Evolutionary conservation across 139 green algal species (phyloP).

Genomic region (Micractinium conductrix): DNA sequence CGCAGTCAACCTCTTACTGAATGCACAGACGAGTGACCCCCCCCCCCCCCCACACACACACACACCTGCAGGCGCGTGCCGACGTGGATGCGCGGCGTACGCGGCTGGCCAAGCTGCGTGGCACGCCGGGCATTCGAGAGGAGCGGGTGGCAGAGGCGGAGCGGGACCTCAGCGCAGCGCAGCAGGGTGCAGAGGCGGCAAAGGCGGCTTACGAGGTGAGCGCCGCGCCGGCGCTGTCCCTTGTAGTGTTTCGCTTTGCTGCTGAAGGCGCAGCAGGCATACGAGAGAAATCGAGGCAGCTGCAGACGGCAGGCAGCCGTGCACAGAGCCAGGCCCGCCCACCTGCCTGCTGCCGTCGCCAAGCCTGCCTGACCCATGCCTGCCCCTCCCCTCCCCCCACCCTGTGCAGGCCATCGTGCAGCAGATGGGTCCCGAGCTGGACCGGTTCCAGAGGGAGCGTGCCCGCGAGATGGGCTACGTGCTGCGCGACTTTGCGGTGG

Average conservation of each 20-base stretch:
- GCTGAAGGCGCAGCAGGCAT: no score
- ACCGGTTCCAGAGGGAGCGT: constrained; percentile 83
- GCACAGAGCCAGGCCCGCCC: background rate
- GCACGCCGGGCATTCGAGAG: constrained; percentile 73
- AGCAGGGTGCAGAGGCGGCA: constrained; percentile 58
- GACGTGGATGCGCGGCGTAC: constrained; percentile 79
- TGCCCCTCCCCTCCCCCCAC: background rate
- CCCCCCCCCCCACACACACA: no score
- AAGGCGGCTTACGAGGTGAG: constrained; percentile 61
- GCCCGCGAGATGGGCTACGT: constrained; percentile 76
- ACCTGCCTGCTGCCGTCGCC: no score
- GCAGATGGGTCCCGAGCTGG: constrained; percentile 88
- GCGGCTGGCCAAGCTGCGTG: constrained; percentile 76
- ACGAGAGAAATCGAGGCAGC: no score
- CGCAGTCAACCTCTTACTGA: no score
- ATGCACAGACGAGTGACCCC: no score
- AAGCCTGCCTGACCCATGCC: background rate
- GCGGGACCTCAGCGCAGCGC: constrained; percentile 70
- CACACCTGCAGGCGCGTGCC: constrained; percentile 38
- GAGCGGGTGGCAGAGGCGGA: constrained; percentile 76
- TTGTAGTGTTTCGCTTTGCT: no score
- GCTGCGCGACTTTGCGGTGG: constrained; percentile 80
- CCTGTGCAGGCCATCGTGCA: constrained; percentile 54
- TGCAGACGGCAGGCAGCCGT: no score
- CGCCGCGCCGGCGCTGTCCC: no score